phyloP scores from a whole-genome alignment of 208 protist species.

The Kentomonas sorsogonicus region DNA sequence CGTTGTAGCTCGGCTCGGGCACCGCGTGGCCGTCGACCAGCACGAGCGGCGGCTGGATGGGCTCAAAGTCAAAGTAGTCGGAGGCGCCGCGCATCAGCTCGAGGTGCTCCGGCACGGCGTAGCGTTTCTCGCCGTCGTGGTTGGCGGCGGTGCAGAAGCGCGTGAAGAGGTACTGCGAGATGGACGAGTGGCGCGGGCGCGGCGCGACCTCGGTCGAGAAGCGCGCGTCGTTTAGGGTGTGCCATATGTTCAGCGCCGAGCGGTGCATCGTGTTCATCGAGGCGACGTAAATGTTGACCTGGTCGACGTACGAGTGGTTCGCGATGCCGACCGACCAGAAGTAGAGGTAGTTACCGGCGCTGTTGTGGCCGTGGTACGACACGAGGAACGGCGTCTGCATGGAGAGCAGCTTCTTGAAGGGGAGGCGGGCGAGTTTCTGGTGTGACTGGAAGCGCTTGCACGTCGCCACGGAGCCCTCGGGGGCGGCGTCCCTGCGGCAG shows the following conservation, averaged over 20 bases:
- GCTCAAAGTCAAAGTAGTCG: constrained; percentile 72
- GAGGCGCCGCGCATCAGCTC: constrained; percentile 54
- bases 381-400: constrained; percentile 84
- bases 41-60: constrained; percentile 78
- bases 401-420: constrained; percentile 82
- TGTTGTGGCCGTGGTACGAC: constrained; percentile 75
- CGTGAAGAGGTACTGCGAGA: constrained; percentile 80
- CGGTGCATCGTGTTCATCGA: constrained; percentile 88
- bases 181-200: constrained; percentile 53
- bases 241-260: constrained; percentile 68
- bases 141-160: constrained; percentile 69
- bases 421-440: constrained; percentile 52
- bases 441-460: constrained; percentile 47
- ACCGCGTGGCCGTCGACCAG: constrained; percentile 82
- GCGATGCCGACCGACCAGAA: constrained; percentile 85
- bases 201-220: constrained; percentile 77
- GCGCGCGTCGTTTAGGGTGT: constrained; percentile 73
- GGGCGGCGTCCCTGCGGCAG: constrained; percentile 47
- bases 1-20: constrained; percentile 49
- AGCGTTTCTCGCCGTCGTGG: constrained; percentile 66
- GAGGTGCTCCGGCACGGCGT: constrained; percentile 52
- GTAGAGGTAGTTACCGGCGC: constrained; percentile 80
- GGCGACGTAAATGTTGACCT: constrained; percentile 71
- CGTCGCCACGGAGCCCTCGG: constrained; percentile 25
- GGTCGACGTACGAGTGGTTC: constrained; percentile 88